Evolutionary conservation across 2,329 filamentous ascomycete species (phyloP).

Genomic region (Neophaeococcomyces aloes): DNA sequence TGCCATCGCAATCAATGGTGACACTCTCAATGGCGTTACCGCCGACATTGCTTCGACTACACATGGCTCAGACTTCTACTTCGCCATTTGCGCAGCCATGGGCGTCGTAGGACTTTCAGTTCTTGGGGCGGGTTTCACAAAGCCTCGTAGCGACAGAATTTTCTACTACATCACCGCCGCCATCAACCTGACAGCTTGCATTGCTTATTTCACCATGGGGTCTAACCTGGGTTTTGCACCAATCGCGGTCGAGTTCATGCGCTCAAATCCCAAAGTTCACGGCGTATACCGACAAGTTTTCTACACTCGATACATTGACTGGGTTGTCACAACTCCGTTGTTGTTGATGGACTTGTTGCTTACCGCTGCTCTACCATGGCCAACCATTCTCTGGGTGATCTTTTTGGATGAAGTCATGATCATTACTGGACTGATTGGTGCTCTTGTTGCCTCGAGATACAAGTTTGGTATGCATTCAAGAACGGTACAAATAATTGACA

Average conservation of each 20-base stretch:
- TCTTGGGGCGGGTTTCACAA: too few relatives aligned
- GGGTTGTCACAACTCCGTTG: slow-evolving; percentile 53
- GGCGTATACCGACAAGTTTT: slow-evolving; percentile 53
- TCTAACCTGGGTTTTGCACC: slow-evolving; percentile 54
- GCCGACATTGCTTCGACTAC: too few relatives aligned
- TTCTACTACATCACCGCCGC: slow-evolving; percentile 21
- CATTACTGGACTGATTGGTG: slow-evolving; percentile 55
- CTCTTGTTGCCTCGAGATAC: slow-evolving; percentile 51
- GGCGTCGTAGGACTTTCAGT: too few relatives aligned
- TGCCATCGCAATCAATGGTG: too few relatives aligned
- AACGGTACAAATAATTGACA: too few relatives aligned
- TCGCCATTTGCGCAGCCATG: too few relatives aligned
- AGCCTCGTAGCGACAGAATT: slow-evolving; percentile 16
- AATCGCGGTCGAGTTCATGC: slow-evolving; percentile 51
- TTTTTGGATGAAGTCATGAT: slow-evolving; percentile 58
- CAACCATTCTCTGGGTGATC: slow-evolving; percentile 52
- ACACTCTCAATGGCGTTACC: too few relatives aligned
- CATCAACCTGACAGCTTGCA: slow-evolving; percentile 28
- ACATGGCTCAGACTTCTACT: too few relatives aligned
- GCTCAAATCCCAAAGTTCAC: slow-evolving; percentile 33
- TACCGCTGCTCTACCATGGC: slow-evolving; percentile 54
- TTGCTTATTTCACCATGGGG: slow-evolving; percentile 59
- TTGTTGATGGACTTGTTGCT: slow-evolving; percentile 53
- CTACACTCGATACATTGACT: slow-evolving; percentile 57
- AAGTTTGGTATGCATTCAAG: too few relatives aligned